These are phyloP conservation scores for Melastoma candidum DNA, from an alignment of 441 rosid species.

Conservation along the genomic window DNA sequence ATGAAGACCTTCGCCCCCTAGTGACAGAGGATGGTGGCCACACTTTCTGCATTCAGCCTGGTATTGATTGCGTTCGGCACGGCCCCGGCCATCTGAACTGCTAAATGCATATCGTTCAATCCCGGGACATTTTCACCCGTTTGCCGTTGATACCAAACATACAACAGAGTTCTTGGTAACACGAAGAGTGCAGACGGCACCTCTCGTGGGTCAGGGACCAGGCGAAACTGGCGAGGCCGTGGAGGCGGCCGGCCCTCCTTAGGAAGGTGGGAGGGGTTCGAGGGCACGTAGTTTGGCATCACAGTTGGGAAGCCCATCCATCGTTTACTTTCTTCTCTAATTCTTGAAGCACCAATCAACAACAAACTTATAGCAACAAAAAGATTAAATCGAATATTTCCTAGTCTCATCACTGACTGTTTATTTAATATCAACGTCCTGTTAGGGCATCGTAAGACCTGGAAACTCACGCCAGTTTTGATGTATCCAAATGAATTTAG, in stretches of 20 bases:
- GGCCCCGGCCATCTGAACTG: slow-evolving; percentile 66
- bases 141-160: not conserved
- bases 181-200: slow-evolving; percentile 41
- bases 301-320: slow-evolving; percentile 41
- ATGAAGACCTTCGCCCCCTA: slow-evolving; percentile 47
- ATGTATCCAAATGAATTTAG: too few relatives aligned
- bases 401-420: too few relatives aligned
- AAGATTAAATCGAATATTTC: too few relatives aligned
- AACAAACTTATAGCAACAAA: too few relatives aligned
- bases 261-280: slow-evolving; percentile 53
- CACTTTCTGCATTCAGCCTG: slow-evolving; percentile 37
- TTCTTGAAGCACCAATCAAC: too few relatives aligned
- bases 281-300: slow-evolving; percentile 46
- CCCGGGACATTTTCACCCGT: slow-evolving; percentile 38
- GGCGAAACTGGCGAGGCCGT: slow-evolving; percentile 38
- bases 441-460: too few relatives aligned
- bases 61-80: slow-evolving; percentile 52
- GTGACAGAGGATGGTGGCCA: slow-evolving; percentile 51
- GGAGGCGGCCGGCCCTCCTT: slow-evolving; percentile 44
- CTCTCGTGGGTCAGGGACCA: slow-evolving; percentile 56
- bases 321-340: slow-evolving; percentile 3
- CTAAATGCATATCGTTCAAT: slow-evolving; percentile 69
- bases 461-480: too few relatives aligned
- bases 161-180: slow-evolving; percentile 40
- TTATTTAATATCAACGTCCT: too few relatives aligned